Evolutionary conservation across 1,284 basidiomycete species (phyloP).

Genomic region (Cutaneotrichosporon sp.): DNA sequence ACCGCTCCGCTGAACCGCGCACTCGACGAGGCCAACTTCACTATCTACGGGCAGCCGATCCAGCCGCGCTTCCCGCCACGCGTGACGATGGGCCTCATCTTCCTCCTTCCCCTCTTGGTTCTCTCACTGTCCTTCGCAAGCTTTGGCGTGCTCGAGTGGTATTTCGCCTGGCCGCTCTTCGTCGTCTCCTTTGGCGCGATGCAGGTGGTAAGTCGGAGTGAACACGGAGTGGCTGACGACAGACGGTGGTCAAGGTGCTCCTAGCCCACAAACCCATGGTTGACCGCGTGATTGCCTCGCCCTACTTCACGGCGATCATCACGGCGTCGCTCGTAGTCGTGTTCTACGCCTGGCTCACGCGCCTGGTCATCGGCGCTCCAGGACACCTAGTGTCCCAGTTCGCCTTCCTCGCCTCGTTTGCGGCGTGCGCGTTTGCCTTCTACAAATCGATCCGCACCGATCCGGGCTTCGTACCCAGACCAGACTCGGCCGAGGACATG

Average conservation of each 20-base stretch:
- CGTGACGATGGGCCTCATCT: conserved; percentile 75
- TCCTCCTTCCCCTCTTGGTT: conserved; percentile 69
- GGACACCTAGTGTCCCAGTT: conserved; percentile 65
- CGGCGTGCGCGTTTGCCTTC: conserved; percentile 80
- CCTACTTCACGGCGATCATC: conserved; percentile 91
- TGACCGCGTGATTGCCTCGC: conserved; percentile 51
- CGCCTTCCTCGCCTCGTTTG: conserved; percentile 64
- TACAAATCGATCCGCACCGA: conserved; percentile 83
- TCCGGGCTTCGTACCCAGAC: conserved; percentile 80
- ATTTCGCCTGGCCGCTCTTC: conserved; percentile 74
- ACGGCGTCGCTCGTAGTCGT: conserved; percentile 82
- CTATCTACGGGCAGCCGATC: conserved; percentile 32
- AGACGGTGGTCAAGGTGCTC: conserved; percentile 32
- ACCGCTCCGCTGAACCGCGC: conserved; percentile 81
- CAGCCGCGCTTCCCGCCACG: conserved; percentile 52
- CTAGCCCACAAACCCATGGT: conserved; percentile 30
- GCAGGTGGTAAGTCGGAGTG: conserved; percentile 83
- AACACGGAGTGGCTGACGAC: too few species aligned
- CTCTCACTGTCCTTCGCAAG: conserved; percentile 79
- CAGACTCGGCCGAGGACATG: conserved; percentile 64
- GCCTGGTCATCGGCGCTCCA: conserved; percentile 23
- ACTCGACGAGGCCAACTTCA: conserved; percentile 63
- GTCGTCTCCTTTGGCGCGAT: conserved; percentile 82
- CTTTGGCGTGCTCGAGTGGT: conserved; percentile 78
- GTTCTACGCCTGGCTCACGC: conserved; percentile 69